These are phyloP conservation scores for Colletotrichum eremochloae DNA, from an alignment of 2,329 filamentous ascomycete genomes.

Conservation along the genomic window DNA sequence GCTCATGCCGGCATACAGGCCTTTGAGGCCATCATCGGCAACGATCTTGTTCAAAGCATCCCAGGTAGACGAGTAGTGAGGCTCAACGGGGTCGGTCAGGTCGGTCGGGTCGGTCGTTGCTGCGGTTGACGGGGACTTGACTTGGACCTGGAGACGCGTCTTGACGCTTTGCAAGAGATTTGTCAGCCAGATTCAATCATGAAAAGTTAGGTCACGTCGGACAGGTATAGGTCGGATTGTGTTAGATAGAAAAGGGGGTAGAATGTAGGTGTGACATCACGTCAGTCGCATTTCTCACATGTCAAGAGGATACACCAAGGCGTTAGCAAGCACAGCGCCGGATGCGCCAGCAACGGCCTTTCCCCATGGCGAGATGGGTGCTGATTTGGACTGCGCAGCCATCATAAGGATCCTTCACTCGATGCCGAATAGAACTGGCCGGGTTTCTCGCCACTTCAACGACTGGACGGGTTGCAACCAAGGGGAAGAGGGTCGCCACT, in stretches of 20 bases:
- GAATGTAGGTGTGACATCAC: not conserved
- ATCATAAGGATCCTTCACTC: slow-evolving; percentile 49
- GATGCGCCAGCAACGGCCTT: slow-evolving; percentile 92
- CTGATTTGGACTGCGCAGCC: slow-evolving; percentile 73
- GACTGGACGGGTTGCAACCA: not conserved
- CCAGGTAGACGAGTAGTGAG: slow-evolving; percentile 88
- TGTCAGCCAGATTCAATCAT: slow-evolving; percentile 34
- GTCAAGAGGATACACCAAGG: slow-evolving; percentile 94
- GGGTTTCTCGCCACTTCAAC: not conserved
- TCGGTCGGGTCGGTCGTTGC: slow-evolving; percentile 58
- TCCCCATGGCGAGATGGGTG: slow-evolving; percentile 88
- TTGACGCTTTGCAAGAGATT: slow-evolving; percentile 76
- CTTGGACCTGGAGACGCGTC: slow-evolving; percentile 94
- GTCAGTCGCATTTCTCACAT: slow-evolving; percentile 70
- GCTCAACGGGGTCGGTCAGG: slow-evolving; percentile 61
- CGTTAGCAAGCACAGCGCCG: slow-evolving; percentile 94
- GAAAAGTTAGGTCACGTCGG: not conserved
- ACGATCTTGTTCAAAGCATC: slow-evolving; percentile 91
- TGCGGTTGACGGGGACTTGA: slow-evolving; percentile 71
- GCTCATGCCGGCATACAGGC: slow-evolving; percentile 90
- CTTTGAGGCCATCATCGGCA: slow-evolving; percentile 81
- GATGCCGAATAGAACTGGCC: not conserved
- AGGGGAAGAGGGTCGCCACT: slow-evolving; percentile 7
- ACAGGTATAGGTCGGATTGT: not conserved
- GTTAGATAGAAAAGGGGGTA: not conserved